Evolutionary conservation across 2,329 filamentous ascomycete genomes (phyloP), one percentile per base, ranked within the genome.

Genomic region (Trichophyton mentagrophytes): DNA sequence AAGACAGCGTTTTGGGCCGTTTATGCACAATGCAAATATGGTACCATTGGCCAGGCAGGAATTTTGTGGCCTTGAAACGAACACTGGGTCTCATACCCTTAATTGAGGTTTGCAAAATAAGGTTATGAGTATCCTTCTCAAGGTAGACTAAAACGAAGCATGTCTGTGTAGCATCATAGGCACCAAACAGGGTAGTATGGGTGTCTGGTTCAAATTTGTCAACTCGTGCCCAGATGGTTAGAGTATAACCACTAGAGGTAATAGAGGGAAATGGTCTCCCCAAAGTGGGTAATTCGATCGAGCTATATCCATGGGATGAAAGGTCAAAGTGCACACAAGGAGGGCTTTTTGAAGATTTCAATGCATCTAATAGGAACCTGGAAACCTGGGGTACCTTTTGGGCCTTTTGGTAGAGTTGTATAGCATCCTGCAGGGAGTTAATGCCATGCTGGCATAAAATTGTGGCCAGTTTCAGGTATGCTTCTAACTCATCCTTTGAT

Each of bases 31-130:
- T 77, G 49, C 87, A 89, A 67, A 99, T 83, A 72, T 99, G 93
- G 72, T 99, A 99, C 93, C 93, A 99, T 67, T 78, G 81, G 60
- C 85, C 82, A 64, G 88, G 81, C 66, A 85, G 78, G 69, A 99
- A 97, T 0, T 80, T 78, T 9, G 86, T 83, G 1, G 87, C 87
- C 71, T 93, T 95, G 79, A 99, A 99, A 61, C 93, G 85, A 55
- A 99, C 89, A 72, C 92, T 97, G 2, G 93, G 92, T 62, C 88
- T 84, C 59, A 85, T 80, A 7, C 90, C 90, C 59, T 85, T 89
- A 63, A 97, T 88, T 17, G 93, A 96, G 6, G 95, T 97, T 74
- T 99, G 93, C 4, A 99, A 78, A 66, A 99, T 99, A 66, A 99
- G 88, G 73, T 96, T 93, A 63, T 83, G 88, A 1, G 90, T 95